phyloP scores from a whole-genome alignment of 2,329 filamentous ascomycete genomes.

The Arthroderma uncinatum region DNA sequence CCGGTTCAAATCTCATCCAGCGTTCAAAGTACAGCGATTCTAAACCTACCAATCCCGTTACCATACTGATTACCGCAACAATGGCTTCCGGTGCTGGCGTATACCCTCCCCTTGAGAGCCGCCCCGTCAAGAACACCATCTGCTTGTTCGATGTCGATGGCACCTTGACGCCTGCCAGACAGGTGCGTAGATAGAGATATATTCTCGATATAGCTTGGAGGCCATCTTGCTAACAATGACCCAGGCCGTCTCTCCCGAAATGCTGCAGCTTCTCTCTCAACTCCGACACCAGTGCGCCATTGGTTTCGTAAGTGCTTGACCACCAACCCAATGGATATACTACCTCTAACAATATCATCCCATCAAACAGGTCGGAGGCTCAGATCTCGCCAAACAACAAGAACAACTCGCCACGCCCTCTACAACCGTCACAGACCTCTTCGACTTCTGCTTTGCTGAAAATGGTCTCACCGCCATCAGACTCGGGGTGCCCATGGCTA shows the following conservation, averaged over 20 bases:
- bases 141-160: conserved; percentile 93
- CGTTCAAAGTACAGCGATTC: neutral
- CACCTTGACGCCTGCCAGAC: conserved; percentile 73
- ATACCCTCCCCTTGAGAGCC: conserved; percentile 67
- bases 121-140: conserved; percentile 85
- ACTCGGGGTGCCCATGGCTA: conserved; percentile 61
- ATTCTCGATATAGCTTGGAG: neutral
- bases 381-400: conserved; percentile 85
- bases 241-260: conserved; percentile 63
- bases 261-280: conserved; percentile 65
- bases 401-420: conserved; percentile 72
- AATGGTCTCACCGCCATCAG: conserved; percentile 91
- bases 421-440: conserved; percentile 66
- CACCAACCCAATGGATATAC: neutral
- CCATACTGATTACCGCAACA: neutral
- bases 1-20: neutral
- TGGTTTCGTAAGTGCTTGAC: conserved; percentile 49
- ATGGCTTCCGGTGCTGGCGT: conserved; percentile 11
- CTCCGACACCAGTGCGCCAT: conserved; percentile 83
- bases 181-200: conserved; percentile 41
- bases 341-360: no score
- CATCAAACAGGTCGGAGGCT: conserved; percentile 57
- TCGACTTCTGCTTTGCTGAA: conserved; percentile 96
- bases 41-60: no score
- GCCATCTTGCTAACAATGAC: conserved; percentile 3